phyloP scores from a whole-genome alignment of 2,329 filamentous ascomycete species.

The Tolypocladium tropicale region DNA sequence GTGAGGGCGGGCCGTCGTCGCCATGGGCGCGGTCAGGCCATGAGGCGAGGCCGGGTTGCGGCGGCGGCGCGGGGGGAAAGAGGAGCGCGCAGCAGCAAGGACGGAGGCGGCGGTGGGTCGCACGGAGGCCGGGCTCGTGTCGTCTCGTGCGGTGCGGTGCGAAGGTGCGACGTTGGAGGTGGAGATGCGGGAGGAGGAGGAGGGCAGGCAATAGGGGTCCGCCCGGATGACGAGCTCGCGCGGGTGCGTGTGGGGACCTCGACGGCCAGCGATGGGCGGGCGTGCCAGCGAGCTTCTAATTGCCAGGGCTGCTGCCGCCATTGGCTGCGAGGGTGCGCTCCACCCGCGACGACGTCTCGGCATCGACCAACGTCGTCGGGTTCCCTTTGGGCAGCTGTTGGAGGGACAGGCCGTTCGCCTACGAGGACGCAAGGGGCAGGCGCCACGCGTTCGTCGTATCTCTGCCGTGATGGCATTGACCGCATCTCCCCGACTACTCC shows the following conservation, averaged over 20 bases:
- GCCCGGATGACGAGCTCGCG: neutral
- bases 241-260: neutral
- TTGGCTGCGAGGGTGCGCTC: neutral
- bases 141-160: neutral
- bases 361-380: too few relatives aligned
- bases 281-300: too few relatives aligned
- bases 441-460: too few relatives aligned
- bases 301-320: neutral
- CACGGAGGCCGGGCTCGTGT: neutral
- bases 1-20: conserved; percentile 11
- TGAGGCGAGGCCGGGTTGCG: conserved; percentile 1
- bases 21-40: conserved; percentile 12
- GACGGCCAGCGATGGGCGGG: too few relatives aligned
- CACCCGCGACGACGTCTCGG: neutral
- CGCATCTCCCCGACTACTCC: too few relatives aligned
- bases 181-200: neutral
- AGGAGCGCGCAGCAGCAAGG: neutral
- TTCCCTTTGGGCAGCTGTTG: too few relatives aligned
- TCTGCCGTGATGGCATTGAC: too few relatives aligned
- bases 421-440: too few relatives aligned
- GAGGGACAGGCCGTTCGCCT: too few relatives aligned
- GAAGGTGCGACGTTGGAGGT: neutral
- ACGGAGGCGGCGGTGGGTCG: neutral
- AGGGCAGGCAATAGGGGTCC: neutral
- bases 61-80: neutral